Evolutionary conservation across 2,329 filamentous ascomycete genomes (phyloP).

Genomic region (Exophiala sp.): DNA sequence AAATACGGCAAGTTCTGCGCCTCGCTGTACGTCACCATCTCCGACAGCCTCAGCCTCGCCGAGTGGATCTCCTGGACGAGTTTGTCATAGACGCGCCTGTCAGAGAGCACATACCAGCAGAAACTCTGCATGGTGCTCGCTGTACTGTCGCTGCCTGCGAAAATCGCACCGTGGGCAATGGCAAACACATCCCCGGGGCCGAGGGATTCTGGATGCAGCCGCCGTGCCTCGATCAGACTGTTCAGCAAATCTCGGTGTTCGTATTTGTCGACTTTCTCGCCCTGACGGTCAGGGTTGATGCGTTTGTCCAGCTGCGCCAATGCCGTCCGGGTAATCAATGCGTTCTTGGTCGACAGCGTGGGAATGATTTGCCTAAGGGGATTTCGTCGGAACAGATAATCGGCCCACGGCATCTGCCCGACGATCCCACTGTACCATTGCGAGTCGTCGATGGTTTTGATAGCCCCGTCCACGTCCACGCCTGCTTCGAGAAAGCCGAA

Average conservation of each 20-base stretch:
- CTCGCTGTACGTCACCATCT: conserved; percentile 25
- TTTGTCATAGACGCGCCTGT: conserved; percentile 43
- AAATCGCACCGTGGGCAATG: conserved; percentile 50
- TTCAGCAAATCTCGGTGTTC: conserved; percentile 49
- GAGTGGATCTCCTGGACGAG: conserved; percentile 39
- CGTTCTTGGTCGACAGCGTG: conserved; percentile 41
- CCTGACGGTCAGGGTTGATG: conserved; percentile 13
- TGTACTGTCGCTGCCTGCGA: conserved; percentile 53
- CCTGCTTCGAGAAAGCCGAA: conserved; percentile 50
- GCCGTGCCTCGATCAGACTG: conserved; percentile 48
- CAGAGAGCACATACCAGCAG: conserved; percentile 47
- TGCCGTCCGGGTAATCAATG: conserved; percentile 47
- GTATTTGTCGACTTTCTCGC: conserved; percentile 40
- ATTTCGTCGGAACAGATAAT: conserved; percentile 46
- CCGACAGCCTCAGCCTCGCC: conserved; percentile 18
- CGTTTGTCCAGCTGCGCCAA: conserved; percentile 44
- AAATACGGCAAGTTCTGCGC: conserved; percentile 25
- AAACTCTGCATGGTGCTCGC: conserved; percentile 56
- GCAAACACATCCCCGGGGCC: conserved; percentile 52
- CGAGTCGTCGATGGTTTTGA: conserved; percentile 47
- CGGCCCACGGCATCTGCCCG: conserved; percentile 40
- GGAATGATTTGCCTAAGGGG: conserved; percentile 46
- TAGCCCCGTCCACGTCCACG: conserved; percentile 47
- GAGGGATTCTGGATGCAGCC: conserved; percentile 47
- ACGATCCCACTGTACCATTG: conserved; percentile 31